Evolutionary conservation across 108 stramenopile species (phyloP).

Genomic region (Ochromonas danica): DNA sequence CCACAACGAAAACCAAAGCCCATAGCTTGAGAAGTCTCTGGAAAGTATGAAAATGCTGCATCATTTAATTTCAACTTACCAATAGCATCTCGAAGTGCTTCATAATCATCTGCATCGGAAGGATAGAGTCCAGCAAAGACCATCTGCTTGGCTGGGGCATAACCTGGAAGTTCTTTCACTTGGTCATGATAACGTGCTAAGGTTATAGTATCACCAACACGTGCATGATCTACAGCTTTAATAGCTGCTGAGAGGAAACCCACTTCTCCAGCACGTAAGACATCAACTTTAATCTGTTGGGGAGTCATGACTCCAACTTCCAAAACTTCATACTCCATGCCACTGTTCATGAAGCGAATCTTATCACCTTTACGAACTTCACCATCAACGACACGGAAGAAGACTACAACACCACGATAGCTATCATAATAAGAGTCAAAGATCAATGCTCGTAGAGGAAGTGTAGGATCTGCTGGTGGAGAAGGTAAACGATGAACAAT

Average conservation of each 20-base stretch:
- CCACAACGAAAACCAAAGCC: constrained; percentile 89
- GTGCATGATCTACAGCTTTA: constrained; percentile 79
- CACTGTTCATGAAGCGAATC: neutral
- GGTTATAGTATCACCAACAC: constrained; percentile 81
- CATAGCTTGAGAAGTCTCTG: constrained; percentile 38
- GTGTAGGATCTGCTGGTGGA: neutral
- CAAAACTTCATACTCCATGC: constrained; percentile 69
- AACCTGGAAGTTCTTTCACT: constrained; percentile 40
- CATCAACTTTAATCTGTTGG: constrained; percentile 59
- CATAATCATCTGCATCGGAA: constrained; percentile 46
- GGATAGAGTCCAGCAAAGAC: constrained; percentile 59
- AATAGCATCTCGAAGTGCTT: constrained; percentile 48
- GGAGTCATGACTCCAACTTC: constrained; percentile 91
- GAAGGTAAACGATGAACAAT: constrained; percentile 62
- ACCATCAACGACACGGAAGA: constrained; percentile 85
- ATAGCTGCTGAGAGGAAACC: constrained; percentile 88
- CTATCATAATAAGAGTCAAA: constrained; percentile 93
- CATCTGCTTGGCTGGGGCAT: constrained; percentile 74
- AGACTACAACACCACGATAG: constrained; percentile 79
- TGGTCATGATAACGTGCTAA: neutral
- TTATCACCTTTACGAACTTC: constrained; percentile 56
- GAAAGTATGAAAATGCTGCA: constrained; percentile 51
- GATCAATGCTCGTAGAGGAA: constrained; percentile 78
- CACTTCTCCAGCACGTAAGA: constrained; percentile 75
- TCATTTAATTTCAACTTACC: constrained; percentile 55